A percentile compares a stretch with the other conserved stretches of the same genome.
Conservation (phyloP, 805 yeast genomes). For the Ogataea pini region DNA sequence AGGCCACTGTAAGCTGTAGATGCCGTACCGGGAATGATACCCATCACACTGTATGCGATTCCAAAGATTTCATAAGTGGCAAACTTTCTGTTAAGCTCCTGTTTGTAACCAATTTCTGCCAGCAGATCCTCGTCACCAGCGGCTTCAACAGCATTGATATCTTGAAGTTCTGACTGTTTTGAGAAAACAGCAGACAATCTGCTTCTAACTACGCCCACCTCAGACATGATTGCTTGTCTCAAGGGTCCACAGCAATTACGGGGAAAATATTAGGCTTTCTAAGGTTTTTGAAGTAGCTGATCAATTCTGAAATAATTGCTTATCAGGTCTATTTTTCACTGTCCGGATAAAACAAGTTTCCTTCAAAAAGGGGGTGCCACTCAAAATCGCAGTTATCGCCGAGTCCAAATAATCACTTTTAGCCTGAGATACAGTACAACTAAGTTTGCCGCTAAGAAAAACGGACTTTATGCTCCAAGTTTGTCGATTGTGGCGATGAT, state of each 20-base stretch:
- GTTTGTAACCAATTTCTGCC: conserved; percentile 67
- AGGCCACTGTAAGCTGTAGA: conserved; percentile 54
- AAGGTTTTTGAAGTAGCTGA: neutral
- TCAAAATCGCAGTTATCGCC: neutral
- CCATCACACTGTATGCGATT: conserved; percentile 75
- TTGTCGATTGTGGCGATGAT: neutral
- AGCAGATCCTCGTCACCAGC: conserved; percentile 37
- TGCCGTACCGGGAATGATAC: conserved; percentile 63
- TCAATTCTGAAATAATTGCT: too few relatives aligned
- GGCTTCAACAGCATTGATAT: conserved; percentile 29
- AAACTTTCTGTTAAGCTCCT: conserved; percentile 62
- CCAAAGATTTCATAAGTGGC: conserved; percentile 66
- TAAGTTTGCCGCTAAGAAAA: conserved; percentile 1
- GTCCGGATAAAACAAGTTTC: neutral
- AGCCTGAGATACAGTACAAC: neutral
- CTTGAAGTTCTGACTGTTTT: conserved; percentile 24
- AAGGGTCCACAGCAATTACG: neutral
- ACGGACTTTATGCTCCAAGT: neutral
- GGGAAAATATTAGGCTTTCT: neutral
- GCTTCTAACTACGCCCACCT: conserved; percentile 1
- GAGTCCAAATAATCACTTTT: neutral
- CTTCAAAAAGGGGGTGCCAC: neutral
- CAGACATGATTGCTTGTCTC: neutral
- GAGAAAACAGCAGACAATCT: conserved; percentile 7
- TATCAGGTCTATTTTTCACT: too few relatives aligned